Base-by-base conservation (phyloP, 306 rosid genomes). In the Trichosanthes truncata region DNA sequence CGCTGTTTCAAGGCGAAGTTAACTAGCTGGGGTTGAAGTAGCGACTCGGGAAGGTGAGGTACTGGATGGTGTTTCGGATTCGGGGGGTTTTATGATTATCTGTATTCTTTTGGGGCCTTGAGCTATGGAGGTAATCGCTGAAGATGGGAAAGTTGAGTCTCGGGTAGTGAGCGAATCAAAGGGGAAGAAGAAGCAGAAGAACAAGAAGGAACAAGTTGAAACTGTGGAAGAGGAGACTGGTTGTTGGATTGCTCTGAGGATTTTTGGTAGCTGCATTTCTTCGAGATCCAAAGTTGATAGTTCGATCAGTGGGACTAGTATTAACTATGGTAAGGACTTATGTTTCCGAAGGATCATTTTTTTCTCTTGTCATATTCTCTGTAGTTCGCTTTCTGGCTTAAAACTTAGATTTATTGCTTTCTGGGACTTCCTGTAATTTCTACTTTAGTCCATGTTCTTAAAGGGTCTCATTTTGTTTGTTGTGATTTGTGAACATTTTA, bases 221-320 rank as follows among this genome's bases (percentile, higher is more conserved):
- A 82, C 46, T 57, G 86, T 79, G 40, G 96, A 86, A 80, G 87
- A 80, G 63, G 90, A 74, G 59, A 80, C 87, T 87, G 93, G 98
- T 53, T 94, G 98, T 83, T 94, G 97, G 98, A 67, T 87, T 82
- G 88, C 91, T 81, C 76, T 92, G 56, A 92, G 93, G 86, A 84
- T 91, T 66, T 80, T 94, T 83, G 90, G 95, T 9, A 86, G 94
- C 93, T 94, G 98, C 97, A 92, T 94, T 86, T 94, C 95, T 84
- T 89, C 98, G 83, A 92, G 98, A 94, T 92, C 98, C 92, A 94
- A 94, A 88, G 97, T 94, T 83, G 97, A 94, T 87, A 91, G 83
- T 84, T 92, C 98, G 61, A 84, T 86, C 20, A 92, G 95, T 84
- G 98, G 97, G 67, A 85, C 90, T 84, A 88, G 94, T 83, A 76